Percentiles rank a stretch among this genome's conserved stretches.
Conservation (phyloP, 441 rosid species). For the Syzygium malaccense region DNA sequence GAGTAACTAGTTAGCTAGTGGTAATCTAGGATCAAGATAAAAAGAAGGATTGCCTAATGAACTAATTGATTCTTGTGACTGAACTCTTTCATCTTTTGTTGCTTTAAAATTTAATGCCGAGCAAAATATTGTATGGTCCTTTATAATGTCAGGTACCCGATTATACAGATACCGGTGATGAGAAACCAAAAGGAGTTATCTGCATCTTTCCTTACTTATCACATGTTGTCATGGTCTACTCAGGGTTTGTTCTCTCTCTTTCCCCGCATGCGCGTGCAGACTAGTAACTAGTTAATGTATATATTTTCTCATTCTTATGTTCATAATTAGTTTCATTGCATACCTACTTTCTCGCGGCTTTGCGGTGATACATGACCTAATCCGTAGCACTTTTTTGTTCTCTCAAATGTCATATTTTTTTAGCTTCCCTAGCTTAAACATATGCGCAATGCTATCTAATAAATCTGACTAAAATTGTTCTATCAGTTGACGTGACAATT, state of each 20-base stretch:
- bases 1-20: not conserved
- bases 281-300: too few species aligned
- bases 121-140: not conserved
- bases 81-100: not conserved
- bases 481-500: fast-evolving
- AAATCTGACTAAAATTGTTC: not conserved
- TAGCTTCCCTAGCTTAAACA: not conserved
- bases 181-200: not conserved
- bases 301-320: not conserved
- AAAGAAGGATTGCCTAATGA: not conserved
- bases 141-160: not conserved
- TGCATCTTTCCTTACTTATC: not conserved
- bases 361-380: not conserved
- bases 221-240: slow-evolving; percentile 1
- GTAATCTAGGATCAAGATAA: not conserved
- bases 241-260: not conserved
- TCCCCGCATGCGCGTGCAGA: not conserved
- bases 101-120: not conserved
- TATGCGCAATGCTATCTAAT: not conserved
- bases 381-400: not conserved
- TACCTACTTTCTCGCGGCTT: not conserved
- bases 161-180: not conserved
- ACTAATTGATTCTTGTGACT: not conserved
- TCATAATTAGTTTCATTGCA: not conserved
- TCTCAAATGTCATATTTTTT: not conserved